Base-by-base conservation (phyloP, 345 rosid genomes). In the Viola odorata region DNA sequence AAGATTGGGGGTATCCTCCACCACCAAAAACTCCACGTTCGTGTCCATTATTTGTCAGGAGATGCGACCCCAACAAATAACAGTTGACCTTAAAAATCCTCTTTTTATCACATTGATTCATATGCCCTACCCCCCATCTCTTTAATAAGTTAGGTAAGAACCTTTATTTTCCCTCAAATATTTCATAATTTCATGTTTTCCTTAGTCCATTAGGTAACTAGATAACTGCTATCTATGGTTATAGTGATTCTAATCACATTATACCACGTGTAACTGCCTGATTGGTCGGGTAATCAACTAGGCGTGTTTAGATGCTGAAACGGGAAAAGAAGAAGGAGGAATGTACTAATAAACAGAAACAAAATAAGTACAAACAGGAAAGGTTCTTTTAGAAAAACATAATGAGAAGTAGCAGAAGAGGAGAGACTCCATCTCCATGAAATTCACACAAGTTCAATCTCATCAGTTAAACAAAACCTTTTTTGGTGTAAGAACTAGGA, bases 401-500 rank as follows among this genome's bases (percentile, higher is more conserved):
- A 60, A 45, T 45, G 50, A 63, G 60, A 69, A 42, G 65, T 48
- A 36, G 47, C 38, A 70, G 38, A 42, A 50, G 64, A 50, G 32
- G 51, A 67, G 67, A 23, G 32, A 39, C 38, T 41, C 8, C 11
- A 44, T 49, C 50, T 66, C 61, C 55, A 36, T 36, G 23, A 54
- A 64, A 60, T 55, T 45, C 57, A 69, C 67, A 72, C 73, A 74
- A 67, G 45, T 62, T 61, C 53, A 64, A 60, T 55, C 63, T 55
- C 64, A 62, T n/a, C 42, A 63, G 60, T 47, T 57, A 58, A 58
- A 63, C 45, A 64, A 41, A 71, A 64, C 53, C 62, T 23, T 62
- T 62, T 60, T 37, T 11, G 45, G 50, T 53, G 44, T 60, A 5
- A 52, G 59, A 17, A 65, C 52, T 14, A 57, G 47, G 64, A 32